Percentiles rank a stretch among this genome's conserved stretches.
These are phyloP conservation scores for Xerocomus spinulosus DNA, from an alignment of 768 basidiomycete genomes.

Conservation along the genomic window DNA sequence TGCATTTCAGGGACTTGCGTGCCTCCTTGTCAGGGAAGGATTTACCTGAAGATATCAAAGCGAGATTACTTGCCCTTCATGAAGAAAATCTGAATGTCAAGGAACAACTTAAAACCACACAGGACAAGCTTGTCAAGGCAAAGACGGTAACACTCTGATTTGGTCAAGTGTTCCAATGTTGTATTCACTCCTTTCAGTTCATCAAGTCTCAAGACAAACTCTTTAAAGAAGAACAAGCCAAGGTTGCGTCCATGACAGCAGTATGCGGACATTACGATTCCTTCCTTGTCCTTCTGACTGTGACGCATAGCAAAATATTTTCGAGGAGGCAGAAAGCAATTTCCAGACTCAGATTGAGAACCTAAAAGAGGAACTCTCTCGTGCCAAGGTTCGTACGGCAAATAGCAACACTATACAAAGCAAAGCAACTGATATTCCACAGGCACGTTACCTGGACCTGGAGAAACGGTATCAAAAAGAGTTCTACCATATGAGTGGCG, in stretches of 20 bases:
- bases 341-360: slow-evolving; percentile 62
- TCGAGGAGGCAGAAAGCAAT: slow-evolving; percentile 69
- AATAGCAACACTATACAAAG: neutral
- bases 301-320: slow-evolving; percentile 40
- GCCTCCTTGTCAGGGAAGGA: slow-evolving; percentile 74
- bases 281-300: slow-evolving; percentile 6
- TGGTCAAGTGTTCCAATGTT: neutral
- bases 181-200: slow-evolving; percentile 49
- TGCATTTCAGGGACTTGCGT: slow-evolving; percentile 61
- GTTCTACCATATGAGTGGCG: slow-evolving; percentile 76
- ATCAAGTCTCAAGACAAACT: slow-evolving; percentile 90
- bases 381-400: slow-evolving; percentile 44
- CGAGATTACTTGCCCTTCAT: slow-evolving; percentile 67
- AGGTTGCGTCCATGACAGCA: slow-evolving; percentile 42
- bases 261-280: slow-evolving; percentile 33
- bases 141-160: slow-evolving; percentile 47
- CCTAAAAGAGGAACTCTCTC: slow-evolving; percentile 58
- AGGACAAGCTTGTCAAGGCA: slow-evolving; percentile 79
- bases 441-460: slow-evolving; percentile 53
- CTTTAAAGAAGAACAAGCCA: slow-evolving; percentile 75
- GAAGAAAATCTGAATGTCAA: slow-evolving; percentile 71
- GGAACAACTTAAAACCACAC: slow-evolving; percentile 62
- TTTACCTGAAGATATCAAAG: slow-evolving; percentile 77
- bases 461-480: slow-evolving; percentile 64
- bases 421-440: slow-evolving; percentile 4